Base-by-base conservation (phyloP, 2,329 filamentous ascomycete species). In the Juglanconis oblonga region DNA sequence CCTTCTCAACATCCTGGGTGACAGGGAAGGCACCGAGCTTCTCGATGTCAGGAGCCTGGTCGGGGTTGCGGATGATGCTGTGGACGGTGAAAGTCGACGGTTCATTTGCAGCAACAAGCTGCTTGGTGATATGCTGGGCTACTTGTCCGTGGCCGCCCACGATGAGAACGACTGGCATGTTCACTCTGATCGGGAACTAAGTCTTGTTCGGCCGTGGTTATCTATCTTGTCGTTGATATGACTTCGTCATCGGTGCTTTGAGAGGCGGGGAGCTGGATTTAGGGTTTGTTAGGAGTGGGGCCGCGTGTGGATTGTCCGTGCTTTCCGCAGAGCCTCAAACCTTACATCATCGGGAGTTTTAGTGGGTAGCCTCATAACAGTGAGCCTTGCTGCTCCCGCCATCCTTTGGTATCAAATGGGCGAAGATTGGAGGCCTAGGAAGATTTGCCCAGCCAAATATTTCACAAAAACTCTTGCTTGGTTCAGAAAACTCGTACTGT, bases 1-100 rank as follows among this genome's bases (percentile, higher is more conserved):
- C 67, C 42, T 70, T 67, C 65, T 79, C 76, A 54, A 80, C 71
- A 62, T 72, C 74, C 61, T 79, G 75, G 11, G 79, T 65, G 58
- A 79, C 73, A 38, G 77, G 76, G 10, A 69, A 71, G 42, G 73
- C 76, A 56, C 77, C 77, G 33, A 79, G 71, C 36, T 68, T 65
- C 52, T 71, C 60, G 54, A 80, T 70, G n/a, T 68, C 67, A 42
- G 70, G 49, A 33, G 64, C 59, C 64, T 79, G 76, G 11, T 70
- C 68, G 11, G 65, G 57, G 57, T 65, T 67, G 45, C 70, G 69
- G 65, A 71, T 70, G 58, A 71, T 61, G 60, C 64, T 67, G 64
- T 69, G 62, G 40, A 71, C 65, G 2, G 52, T 45, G 44, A 56
- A 55, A 4, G 53, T 14, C 6, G 52, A 31, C 10, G 57, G 60